These are phyloP conservation scores for Cytospora schulzeri DNA, from an alignment of 2,329 filamentous ascomycete genomes.

Conservation along the genomic window DNA sequence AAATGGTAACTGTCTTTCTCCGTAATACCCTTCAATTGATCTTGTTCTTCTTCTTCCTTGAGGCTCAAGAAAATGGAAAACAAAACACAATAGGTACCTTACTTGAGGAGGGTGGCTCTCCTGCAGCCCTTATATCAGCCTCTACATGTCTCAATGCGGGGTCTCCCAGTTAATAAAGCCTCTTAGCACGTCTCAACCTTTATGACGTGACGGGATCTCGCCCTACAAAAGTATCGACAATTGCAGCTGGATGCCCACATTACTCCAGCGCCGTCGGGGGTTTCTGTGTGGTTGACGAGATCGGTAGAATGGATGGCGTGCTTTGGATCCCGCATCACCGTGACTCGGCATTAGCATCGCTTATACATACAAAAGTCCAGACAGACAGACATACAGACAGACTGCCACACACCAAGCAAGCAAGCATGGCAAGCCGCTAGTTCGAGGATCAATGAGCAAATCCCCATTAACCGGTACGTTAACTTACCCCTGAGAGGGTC, in stretches of 20 bases:
- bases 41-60: background rate
- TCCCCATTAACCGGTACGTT: too few relatives aligned
- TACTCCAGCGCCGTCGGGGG: background rate
- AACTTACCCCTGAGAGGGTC: too few relatives aligned
- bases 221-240: background rate
- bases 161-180: constrained; percentile 1
- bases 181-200: constrained; percentile 17
- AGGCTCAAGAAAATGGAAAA: background rate
- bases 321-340: constrained; percentile 21
- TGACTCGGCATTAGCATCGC: constrained; percentile 20
- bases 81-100: too few relatives aligned
- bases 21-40: too few relatives aligned
- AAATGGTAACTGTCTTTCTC: background rate
- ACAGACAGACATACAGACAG: too few relatives aligned
- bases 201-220: constrained; percentile 21
- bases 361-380: too few relatives aligned
- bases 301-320: constrained; percentile 28
- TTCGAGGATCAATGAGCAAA: too few relatives aligned
- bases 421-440: too few relatives aligned
- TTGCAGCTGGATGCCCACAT: constrained; percentile 9
- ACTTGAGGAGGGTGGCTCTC: background rate
- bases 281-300: constrained; percentile 26
- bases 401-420: background rate
- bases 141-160: constrained; percentile 10
- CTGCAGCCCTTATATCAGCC: constrained; percentile 11